These are phyloP conservation scores for Colletotrichum somersetense DNA, from an alignment of 2,329 filamentous ascomycete genomes.

Conservation along the genomic window DNA sequence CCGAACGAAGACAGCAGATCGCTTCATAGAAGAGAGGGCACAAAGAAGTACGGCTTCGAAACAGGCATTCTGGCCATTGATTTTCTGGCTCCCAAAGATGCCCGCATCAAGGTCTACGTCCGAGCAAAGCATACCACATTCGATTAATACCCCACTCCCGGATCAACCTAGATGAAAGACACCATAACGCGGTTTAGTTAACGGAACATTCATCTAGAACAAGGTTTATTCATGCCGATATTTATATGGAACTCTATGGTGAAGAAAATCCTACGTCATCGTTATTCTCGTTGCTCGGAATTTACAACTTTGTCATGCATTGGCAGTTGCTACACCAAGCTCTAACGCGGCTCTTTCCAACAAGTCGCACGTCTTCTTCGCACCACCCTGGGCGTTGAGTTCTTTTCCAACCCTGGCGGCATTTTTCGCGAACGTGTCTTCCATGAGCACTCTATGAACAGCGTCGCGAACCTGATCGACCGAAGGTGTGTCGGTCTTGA, in stretches of 20 bases:
- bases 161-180: no score
- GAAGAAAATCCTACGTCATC: neutral
- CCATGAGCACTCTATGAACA: slow-evolving; percentile 45
- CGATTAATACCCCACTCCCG: neutral
- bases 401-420: slow-evolving; percentile 47
- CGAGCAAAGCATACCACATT: slow-evolving; percentile 33
- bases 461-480: slow-evolving; percentile 46
- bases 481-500: slow-evolving; percentile 52
- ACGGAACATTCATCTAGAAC: no score
- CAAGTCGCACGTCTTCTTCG: slow-evolving; percentile 45
- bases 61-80: slow-evolving; percentile 38
- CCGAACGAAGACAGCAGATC: slow-evolving; percentile 28
- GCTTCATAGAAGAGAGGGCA: slow-evolving; percentile 36
- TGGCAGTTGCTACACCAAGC: no score
- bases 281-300: no score
- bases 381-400: slow-evolving; percentile 48
- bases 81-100: slow-evolving; percentile 27
- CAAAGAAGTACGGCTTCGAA: slow-evolving; percentile 33
- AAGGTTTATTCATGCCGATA: neutral
- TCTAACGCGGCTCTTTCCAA: slow-evolving; percentile 46
- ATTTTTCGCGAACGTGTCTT: slow-evolving; percentile 43
- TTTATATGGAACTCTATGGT: neutral
- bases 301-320: neutral
- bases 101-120: slow-evolving; percentile 38
- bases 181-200: neutral